phyloP scores from a whole-genome alignment of 306 rosid species.

The Malus sylvestris region DNA sequence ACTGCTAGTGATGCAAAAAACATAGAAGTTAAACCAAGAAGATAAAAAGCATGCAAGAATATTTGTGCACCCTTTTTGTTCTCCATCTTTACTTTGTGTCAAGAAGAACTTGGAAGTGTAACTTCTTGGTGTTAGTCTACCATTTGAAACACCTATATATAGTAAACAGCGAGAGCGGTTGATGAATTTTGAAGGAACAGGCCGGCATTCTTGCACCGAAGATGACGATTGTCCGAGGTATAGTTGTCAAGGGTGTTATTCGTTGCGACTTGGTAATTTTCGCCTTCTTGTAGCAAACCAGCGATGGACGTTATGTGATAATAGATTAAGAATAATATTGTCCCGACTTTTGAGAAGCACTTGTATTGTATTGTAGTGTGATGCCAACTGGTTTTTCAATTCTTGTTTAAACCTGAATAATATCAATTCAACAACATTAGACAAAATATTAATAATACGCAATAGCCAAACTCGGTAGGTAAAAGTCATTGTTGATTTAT shows the following conservation, averaged over 20 bases:
- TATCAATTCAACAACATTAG: too few species aligned
- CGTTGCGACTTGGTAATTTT: too few species aligned
- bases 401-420: background rate
- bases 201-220: background rate
- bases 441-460: too few species aligned
- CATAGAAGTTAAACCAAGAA: slow-evolving; percentile 23
- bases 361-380: background rate
- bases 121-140: background rate
- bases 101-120: background rate
- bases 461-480: too few species aligned
- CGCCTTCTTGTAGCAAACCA: background rate
- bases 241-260: background rate
- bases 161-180: background rate
- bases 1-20: slow-evolving; percentile 1
- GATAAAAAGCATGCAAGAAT: slow-evolving; percentile 5
- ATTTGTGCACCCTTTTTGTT: slow-evolving; percentile 7
- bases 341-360: background rate
- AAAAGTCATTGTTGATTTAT: too few species aligned
- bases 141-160: background rate
- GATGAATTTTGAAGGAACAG: background rate
- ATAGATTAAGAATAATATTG: background rate
- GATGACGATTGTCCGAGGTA: background rate
- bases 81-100: slow-evolving; percentile 21
- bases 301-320: background rate
- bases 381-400: background rate